These are phyloP conservation scores for Candida tunisiensis DNA, from an alignment of 1,139 yeast genomes.

Conservation along the genomic window DNA sequence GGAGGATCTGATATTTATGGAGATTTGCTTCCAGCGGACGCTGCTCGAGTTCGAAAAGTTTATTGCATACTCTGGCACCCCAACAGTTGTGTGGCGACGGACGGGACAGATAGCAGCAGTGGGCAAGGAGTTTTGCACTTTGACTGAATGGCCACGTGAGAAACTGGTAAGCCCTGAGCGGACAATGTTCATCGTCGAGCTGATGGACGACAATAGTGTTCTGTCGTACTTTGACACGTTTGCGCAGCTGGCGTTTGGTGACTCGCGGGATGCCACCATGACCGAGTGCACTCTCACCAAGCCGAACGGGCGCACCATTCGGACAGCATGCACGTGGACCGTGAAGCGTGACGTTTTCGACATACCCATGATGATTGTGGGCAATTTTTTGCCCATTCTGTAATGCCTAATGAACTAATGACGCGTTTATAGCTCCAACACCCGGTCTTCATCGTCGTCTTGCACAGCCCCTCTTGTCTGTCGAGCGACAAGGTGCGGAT, in stretches of 20 bases:
- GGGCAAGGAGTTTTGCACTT: constrained; percentile 74
- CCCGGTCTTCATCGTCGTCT: no score
- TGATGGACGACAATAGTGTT: constrained; percentile 76
- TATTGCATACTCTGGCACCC: constrained; percentile 74
- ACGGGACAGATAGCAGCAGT: constrained; percentile 91
- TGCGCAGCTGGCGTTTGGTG: constrained; percentile 80
- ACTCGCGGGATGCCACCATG: constrained; percentile 74
- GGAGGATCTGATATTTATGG: constrained; percentile 86
- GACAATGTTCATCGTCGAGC: constrained; percentile 64
- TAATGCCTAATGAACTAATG: no score
- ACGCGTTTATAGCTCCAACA: not conserved
- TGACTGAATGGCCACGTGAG: constrained; percentile 77
- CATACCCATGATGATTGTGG: constrained; percentile 94
- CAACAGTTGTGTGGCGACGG: constrained; percentile 88
- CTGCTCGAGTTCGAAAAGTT: constrained; percentile 72
- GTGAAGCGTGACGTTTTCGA: constrained; percentile 77
- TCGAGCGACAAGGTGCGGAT: no score
- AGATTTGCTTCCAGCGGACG: constrained; percentile 86
- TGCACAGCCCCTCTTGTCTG: no score
- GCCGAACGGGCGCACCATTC: constrained; percentile 29
- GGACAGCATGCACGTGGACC: constrained; percentile 84
- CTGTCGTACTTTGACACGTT: constrained; percentile 78
- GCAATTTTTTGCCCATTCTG: constrained; percentile 28
- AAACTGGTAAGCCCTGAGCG: constrained; percentile 28
- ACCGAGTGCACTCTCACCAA: constrained; percentile 65